A percentile compares a stretch with the other conserved stretches of the same genome.
phyloP scores from a whole-genome alignment of 2,329 filamentous ascomycete genomes.

The Pseudogymnoascus sp. region DNA sequence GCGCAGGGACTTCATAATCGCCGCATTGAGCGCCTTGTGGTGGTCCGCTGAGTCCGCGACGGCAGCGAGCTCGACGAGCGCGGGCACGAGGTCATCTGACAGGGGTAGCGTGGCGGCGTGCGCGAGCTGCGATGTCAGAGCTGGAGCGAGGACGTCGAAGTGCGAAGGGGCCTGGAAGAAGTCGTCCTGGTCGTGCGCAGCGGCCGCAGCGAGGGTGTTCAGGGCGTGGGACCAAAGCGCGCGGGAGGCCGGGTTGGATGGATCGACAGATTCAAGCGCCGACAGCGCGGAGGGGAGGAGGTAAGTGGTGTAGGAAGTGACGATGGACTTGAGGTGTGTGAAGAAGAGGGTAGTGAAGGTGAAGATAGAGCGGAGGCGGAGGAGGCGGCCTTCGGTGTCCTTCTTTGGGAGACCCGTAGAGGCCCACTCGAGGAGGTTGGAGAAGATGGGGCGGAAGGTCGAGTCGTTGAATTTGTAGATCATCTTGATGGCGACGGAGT shows the following conservation, averaged over 20 bases:
- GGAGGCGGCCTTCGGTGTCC: slow-evolving; percentile 48
- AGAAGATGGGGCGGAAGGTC: slow-evolving; percentile 86
- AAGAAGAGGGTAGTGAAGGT: slow-evolving; percentile 76
- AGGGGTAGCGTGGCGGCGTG: slow-evolving; percentile 40
- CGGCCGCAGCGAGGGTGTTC: slow-evolving; percentile 64
- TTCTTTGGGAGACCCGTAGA: slow-evolving; percentile 52
- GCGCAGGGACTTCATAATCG: slow-evolving; percentile 71
- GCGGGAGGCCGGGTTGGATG: slow-evolving; percentile 42
- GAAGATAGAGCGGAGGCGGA: slow-evolving; percentile 71
- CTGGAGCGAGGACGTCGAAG: slow-evolving; percentile 64
- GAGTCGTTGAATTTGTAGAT: slow-evolving; percentile 95
- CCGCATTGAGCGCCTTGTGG: slow-evolving; percentile 78
- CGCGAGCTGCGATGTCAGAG: slow-evolving; percentile 61
- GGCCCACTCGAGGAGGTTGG: slow-evolving; percentile 77
- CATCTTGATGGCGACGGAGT: slow-evolving; percentile 75
- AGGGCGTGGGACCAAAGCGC: slow-evolving; percentile 65
- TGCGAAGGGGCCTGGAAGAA: slow-evolving; percentile 94
- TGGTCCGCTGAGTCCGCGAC: slow-evolving; percentile 81
- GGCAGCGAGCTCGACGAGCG: slow-evolving; percentile 71
- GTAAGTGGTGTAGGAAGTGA: slow-evolving; percentile 86
- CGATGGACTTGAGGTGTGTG: slow-evolving; percentile 80
- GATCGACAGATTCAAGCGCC: slow-evolving; percentile 45
- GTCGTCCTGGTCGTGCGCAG: slow-evolving; percentile 85
- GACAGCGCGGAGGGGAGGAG: slow-evolving; percentile 67
- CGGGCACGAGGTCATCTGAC: slow-evolving; percentile 55